Evolutionary conservation across 129 eudicot genomes (phyloP).

Genomic region (Flaveria robusta): DNA sequence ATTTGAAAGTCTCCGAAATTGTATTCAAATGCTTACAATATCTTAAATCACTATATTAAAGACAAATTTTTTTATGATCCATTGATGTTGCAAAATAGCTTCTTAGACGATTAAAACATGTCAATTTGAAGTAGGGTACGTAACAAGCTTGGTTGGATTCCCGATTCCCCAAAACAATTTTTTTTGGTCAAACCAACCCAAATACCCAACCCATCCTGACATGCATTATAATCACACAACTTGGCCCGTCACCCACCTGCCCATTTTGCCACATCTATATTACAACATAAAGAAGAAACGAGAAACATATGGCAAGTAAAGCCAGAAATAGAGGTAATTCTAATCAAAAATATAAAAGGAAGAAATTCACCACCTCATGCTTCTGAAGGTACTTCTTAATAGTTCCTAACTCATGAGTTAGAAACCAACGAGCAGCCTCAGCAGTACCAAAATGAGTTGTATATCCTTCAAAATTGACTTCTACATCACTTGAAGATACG

Average conservation of each 20-base stretch:
- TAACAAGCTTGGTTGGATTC: not conserved
- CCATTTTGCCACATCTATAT: slow-evolving; percentile 4
- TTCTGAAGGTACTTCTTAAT: slow-evolving; percentile 71
- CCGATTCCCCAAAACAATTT: not conserved
- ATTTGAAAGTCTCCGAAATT: not conserved
- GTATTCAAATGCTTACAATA: not conserved
- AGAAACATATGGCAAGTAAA: not conserved
- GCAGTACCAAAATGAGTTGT: slow-evolving; percentile 92
- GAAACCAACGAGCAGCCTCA: slow-evolving; percentile 98
- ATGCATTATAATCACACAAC: not conserved
- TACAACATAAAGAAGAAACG: not conserved
- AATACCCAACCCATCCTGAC: not conserved
- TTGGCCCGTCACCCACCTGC: not conserved
- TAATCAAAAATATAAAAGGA: not conserved
- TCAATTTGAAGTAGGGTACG: not conserved
- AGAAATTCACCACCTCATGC: slow-evolving; percentile 62
- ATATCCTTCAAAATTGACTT: slow-evolving; percentile 80
- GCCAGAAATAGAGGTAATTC: not conserved
- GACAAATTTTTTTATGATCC: no score
- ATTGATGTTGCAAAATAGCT: not conserved
- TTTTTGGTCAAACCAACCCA: not conserved
- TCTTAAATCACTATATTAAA: not conserved
- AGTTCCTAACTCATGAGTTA: slow-evolving; percentile 69
- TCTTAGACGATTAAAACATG: not conserved
- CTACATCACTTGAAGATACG: slow-evolving; percentile 78